Evolutionary conservation across 352 stramenopile genomes (phyloP), one percentile per base, ranked within the genome.

Genomic region (Phytophthora rubi): DNA sequence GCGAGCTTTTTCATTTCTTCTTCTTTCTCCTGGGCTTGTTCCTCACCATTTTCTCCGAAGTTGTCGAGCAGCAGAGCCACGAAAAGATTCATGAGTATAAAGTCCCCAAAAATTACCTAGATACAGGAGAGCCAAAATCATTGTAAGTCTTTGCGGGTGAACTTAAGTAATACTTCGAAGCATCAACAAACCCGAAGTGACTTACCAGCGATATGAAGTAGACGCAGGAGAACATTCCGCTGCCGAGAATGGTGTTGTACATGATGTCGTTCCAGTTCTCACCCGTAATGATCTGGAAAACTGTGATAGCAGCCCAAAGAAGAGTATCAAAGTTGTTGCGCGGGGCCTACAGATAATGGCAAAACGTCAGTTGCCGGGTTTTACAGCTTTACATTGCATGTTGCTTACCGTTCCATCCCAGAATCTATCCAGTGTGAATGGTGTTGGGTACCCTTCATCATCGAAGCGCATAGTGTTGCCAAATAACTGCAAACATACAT

Each of bases 231-330:
- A 65, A 60, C 54, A 83, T 81, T 23, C 83, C 81, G 61, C 90
- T 95, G n/a, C 82, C 82, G 8, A 89, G 88, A 69, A 96, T 97
- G 7, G 77, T 86, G 71, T 97, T 90, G 71, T 98, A 98, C 94
- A 99, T 97, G 56, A 98, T 85, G 39, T 68, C 77, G 62, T 98
- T 98, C 94, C 93, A 98, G 75, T 98, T 97, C 55, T 99, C 96
- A 6, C 93, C 93, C 12, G 94, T 94, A 53, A 98, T 96, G 52
- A 99, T 82, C 75, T 98, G 90, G 62, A 98, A 98, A 0, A 98
- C 90, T 0, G 93, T 97, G 21, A 96, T 75, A 13, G 85, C 67
- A 8, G 87, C 84, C 81, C 79, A 91, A 6, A 93, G 67, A 6
- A 98, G 70, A 3, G 88, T 89, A 48, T 98, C 93, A 61, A 98